Percentiles rank a stretch among this genome's conserved stretches.
Conservation (phyloP, 352 stramenopile genomes). For the Globisporangium recalcitrans region DNA sequence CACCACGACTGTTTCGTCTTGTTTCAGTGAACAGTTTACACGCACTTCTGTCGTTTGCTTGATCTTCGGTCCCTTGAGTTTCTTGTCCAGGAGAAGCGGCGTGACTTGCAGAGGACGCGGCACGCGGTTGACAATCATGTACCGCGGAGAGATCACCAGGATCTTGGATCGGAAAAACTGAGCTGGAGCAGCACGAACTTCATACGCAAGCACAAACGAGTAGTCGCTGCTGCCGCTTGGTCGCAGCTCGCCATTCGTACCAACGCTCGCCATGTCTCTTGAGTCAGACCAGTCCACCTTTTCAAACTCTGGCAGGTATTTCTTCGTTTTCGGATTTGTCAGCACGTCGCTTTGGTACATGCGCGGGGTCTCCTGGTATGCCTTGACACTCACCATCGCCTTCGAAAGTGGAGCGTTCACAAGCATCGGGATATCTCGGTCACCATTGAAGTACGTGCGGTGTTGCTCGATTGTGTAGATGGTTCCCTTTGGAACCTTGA, state of each 20-base stretch:
- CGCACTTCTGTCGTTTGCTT: constrained; percentile 20
- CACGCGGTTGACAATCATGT: constrained; percentile 65
- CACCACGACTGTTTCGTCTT: constrained; percentile 51
- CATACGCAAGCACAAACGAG: constrained; percentile 75
- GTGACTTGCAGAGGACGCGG: constrained; percentile 60
- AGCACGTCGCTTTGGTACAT: constrained; percentile 53
- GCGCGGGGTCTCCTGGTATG: constrained; percentile 62
- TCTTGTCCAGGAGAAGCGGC: constrained; percentile 78
- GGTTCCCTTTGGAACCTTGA: constrained; percentile 56
- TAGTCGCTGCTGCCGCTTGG: constrained; percentile 39
- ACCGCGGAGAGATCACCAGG: constrained; percentile 69
- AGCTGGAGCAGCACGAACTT: constrained; percentile 66
- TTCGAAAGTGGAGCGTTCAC: constrained; percentile 54
- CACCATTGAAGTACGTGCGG: constrained; percentile 56
- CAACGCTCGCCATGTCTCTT: constrained; percentile 67
- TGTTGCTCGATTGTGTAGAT: constrained; percentile 64
- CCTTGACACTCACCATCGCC: constrained; percentile 57
- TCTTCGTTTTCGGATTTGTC: constrained; percentile 45
- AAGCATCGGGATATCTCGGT: constrained; percentile 61
- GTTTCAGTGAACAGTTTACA: constrained; percentile 39
- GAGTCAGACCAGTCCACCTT: constrained; percentile 66
- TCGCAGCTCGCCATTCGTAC: constrained; percentile 66
- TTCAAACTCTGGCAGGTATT: constrained; percentile 70
- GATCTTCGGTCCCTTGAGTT: constrained; percentile 33
- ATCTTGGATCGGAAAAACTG: constrained; percentile 86